Conservation (phyloP, 2,329 filamentous ascomycete genomes). For the Penicillium palitans region DNA sequence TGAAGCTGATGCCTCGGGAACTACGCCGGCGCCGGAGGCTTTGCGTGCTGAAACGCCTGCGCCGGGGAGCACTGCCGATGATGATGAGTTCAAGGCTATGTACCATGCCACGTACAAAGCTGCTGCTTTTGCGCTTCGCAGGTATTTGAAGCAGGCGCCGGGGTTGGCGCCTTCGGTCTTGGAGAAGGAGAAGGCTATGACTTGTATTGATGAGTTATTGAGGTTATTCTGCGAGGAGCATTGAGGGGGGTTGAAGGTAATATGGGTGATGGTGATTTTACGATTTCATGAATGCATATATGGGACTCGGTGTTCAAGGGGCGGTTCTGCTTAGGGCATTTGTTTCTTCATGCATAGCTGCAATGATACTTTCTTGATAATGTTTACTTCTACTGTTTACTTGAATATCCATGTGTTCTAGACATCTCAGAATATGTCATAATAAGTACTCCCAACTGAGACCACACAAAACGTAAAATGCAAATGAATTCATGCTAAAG, state of each 20-base stretch:
- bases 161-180: constrained; percentile 27
- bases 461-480: background rate
- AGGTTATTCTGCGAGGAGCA: constrained; percentile 44
- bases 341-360: background rate
- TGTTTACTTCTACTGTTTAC: background rate
- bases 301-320: constrained; percentile 10
- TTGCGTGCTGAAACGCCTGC: constrained; percentile 23
- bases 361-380: background rate
- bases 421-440: no score
- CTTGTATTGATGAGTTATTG: constrained; percentile 44
- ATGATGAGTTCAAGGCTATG: constrained; percentile 47
- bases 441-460: no score
- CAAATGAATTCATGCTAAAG: constrained; percentile 17
- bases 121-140: constrained; percentile 45
- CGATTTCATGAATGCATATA: constrained; percentile 19
- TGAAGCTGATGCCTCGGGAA: constrained; percentile 12
- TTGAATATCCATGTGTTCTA: no score
- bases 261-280: constrained; percentile 10
- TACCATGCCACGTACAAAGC: constrained; percentile 48
- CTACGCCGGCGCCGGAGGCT: constrained; percentile 15
- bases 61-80: constrained; percentile 32
- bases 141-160: constrained; percentile 35
- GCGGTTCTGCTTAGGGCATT: background rate
- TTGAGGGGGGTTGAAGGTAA: constrained; percentile 18
- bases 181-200: constrained; percentile 43